phyloP scores from a whole-genome alignment of 192 early-diverging fungal species.

The Podila epigama region DNA sequence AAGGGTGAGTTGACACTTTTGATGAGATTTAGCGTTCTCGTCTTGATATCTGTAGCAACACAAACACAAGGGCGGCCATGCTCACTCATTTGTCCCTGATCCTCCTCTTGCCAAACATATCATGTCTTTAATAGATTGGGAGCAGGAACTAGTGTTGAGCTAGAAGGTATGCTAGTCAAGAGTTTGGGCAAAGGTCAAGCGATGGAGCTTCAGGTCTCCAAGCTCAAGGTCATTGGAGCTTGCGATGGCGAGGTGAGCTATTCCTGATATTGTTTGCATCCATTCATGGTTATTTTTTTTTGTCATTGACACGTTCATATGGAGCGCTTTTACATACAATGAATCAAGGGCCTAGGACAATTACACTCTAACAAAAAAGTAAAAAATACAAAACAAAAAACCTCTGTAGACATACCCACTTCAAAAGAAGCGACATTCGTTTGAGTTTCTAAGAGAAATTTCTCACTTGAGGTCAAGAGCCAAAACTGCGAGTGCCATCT shows the following conservation, averaged over 20 bases:
- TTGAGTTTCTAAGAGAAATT: conserved; percentile 82
- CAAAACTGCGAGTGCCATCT: conserved; percentile 75
- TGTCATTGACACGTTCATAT: not conserved
- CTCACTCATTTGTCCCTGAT: not conserved
- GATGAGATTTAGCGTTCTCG: not conserved
- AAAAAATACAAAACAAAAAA: not conserved
- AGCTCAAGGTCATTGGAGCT: conserved; percentile 61
- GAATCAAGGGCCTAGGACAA: not conserved
- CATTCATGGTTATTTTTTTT: not conserved
- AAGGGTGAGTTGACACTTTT: conserved; percentile 50
- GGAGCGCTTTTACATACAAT: not conserved
- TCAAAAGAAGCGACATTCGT: conserved; percentile 81
- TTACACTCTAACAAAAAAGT: not conserved
- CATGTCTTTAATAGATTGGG: conserved; percentile 67
- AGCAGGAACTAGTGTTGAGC: conserved; percentile 76
- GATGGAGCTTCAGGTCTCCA: conserved; percentile 70
- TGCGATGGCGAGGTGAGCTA: conserved; percentile 64
- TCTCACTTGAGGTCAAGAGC: conserved; percentile 78
- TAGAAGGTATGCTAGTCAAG: conserved; percentile 71
- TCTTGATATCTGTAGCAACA: conserved; percentile 32
- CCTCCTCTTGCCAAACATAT: not conserved
- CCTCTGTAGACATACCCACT: conserved; percentile 74
- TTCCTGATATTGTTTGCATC: not conserved
- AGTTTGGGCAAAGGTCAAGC: conserved; percentile 76
- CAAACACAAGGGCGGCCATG: not conserved